Percentiles rank a stretch among this genome's conserved stretches.
Evolutionary conservation across 1,284 basidiomycete genomes (phyloP).

Genomic region (Trichosporon sp.): DNA sequence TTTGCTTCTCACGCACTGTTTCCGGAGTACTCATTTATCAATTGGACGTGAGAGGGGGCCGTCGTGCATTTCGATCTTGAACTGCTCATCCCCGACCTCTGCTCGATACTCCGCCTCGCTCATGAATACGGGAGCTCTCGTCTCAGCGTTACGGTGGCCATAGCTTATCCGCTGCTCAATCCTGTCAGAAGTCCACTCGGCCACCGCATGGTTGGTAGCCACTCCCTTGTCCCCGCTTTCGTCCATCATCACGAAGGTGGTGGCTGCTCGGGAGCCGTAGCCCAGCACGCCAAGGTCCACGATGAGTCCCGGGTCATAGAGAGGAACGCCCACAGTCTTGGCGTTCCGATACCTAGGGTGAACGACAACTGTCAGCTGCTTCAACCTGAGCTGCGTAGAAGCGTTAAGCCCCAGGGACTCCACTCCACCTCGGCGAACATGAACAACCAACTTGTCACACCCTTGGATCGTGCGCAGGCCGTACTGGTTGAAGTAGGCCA

Average conservation of each 20-base stretch:
- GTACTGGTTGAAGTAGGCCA: not conserved
- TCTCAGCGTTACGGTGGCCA: no score
- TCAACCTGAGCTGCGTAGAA: not conserved
- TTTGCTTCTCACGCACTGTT: not conserved
- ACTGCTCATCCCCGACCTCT: not conserved
- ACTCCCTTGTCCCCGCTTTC: not conserved
- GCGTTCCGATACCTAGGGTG: not conserved
- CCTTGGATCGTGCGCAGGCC: not conserved
- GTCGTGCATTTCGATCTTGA: not conserved
- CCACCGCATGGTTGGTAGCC: no score
- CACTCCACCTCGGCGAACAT: not conserved
- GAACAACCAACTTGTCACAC: not conserved
- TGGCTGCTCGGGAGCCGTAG: not conserved
- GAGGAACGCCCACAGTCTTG: not conserved
- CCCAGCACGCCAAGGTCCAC: not conserved
- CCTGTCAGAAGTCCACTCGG: no score
- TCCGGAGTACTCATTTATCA: not conserved
- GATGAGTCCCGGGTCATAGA: not conserved
- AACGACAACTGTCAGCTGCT: not conserved
- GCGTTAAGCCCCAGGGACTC: not conserved
- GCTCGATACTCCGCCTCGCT: not conserved
- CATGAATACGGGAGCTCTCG: not conserved
- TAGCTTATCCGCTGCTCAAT: no score
- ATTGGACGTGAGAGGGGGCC: not conserved
- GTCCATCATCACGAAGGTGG: not conserved